These are phyloP conservation scores for Xylaria longipes DNA, from an alignment of 495 filamentous ascomycete genomes.

Conservation along the genomic window DNA sequence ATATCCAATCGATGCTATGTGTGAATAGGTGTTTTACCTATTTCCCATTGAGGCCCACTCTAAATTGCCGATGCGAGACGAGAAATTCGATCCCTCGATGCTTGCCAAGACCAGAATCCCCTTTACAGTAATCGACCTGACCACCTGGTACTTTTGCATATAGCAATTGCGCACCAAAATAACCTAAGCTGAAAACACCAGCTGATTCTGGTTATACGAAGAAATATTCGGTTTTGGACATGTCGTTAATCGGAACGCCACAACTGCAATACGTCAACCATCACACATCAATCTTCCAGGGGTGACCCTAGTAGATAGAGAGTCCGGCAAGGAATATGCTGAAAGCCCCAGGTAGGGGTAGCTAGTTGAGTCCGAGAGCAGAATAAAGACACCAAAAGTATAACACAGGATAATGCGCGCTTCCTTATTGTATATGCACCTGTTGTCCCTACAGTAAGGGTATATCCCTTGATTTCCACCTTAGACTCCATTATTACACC, in stretches of 20 bases:
- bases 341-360: background rate
- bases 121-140: background rate
- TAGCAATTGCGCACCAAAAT: background rate
- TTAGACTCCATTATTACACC: background rate
- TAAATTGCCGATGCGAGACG: background rate
- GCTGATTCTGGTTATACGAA: background rate
- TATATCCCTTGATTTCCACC: background rate
- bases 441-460: background rate
- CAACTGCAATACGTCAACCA: background rate
- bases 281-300: background rate
- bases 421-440: background rate
- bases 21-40: background rate
- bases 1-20: background rate
- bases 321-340: background rate
- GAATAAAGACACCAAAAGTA: background rate
- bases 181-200: background rate
- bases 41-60: constrained; percentile 12
- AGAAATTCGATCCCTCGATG: constrained; percentile 6
- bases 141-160: background rate
- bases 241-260: background rate
- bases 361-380: background rate
- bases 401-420: background rate
- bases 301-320: background rate
- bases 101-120: background rate
- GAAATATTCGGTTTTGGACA: background rate